Conservation (phyloP, 306 rosid genomes). For the Clitoria ternatea region DNA sequence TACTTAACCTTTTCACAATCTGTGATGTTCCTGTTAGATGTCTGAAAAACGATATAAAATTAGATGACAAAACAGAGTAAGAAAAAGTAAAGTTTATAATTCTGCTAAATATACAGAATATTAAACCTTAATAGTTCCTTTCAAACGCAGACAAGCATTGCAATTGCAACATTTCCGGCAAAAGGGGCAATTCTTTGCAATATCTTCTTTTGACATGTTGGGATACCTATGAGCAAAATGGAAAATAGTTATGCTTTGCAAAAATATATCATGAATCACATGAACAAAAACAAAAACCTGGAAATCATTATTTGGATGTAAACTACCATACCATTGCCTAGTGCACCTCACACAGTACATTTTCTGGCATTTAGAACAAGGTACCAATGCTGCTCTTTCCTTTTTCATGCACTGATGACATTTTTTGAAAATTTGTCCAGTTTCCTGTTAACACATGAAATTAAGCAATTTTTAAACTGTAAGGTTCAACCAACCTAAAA, state of each 20-base stretch:
- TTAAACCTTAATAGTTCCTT: constrained; percentile 50
- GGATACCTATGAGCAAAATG: constrained; percentile 50
- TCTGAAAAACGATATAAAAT: constrained; percentile 39
- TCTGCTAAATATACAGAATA: too few relatives aligned
- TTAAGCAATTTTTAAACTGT: not conserved
- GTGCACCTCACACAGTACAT: constrained; percentile 56
- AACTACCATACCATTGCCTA: constrained; percentile 48
- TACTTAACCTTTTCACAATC: constrained; percentile 37
- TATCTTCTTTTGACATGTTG: constrained; percentile 29
- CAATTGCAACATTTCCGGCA: constrained; percentile 68
- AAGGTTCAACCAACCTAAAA: not conserved
- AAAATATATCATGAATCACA: not conserved
- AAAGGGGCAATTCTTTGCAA: constrained; percentile 49
- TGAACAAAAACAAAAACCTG: not conserved
- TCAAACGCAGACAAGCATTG: constrained; percentile 56
- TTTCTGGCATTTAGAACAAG: constrained; percentile 53
- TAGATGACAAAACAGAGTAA: not conserved
- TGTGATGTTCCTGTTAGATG: constrained; percentile 39
- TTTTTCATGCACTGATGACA: constrained; percentile 73
- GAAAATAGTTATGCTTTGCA: not conserved
- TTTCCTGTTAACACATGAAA: constrained; percentile 25
- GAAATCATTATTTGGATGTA: not conserved
- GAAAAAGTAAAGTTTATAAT: not conserved
- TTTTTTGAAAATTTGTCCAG: not conserved
- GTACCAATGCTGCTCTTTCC: constrained; percentile 28